phyloP scores from a whole-genome alignment of 1,284 basidiomycete species.

The Pterulicium gracile region DNA sequence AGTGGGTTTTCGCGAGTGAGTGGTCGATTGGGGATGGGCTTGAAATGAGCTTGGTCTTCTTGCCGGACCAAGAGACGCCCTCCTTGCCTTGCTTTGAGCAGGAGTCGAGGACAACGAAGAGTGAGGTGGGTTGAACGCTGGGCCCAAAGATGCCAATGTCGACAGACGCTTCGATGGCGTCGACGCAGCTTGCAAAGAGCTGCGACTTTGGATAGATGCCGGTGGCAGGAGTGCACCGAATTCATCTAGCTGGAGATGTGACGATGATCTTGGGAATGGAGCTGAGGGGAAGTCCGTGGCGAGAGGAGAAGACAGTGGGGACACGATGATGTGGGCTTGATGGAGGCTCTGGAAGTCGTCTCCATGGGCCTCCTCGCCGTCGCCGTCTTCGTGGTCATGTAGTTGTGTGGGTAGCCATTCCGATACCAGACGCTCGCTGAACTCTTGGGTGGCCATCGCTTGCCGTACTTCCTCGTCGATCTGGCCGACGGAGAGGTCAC shows the following conservation, averaged over 20 bases:
- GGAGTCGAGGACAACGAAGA: too few species aligned
- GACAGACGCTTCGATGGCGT: neutral
- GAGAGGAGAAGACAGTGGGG: neutral
- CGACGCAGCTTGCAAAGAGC: neutral
- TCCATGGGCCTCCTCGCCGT: neutral
- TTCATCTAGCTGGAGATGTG: neutral
- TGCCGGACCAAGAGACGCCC: neutral
- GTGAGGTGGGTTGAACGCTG: neutral
- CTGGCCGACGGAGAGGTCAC: neutral
- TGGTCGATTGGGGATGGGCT: neutral
- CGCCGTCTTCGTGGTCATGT: neutral
- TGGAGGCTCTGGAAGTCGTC: neutral
- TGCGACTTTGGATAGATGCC: neutral
- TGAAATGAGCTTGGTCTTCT: neutral
- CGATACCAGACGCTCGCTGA: neutral
- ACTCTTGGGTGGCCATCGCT: neutral
- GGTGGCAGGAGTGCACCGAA: neutral
- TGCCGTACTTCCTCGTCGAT: neutral
- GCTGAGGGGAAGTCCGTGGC: neutral
- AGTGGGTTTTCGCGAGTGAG: neutral
- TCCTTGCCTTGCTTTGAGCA: too few species aligned
- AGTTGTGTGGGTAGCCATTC: neutral
- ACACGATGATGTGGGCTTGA: neutral
- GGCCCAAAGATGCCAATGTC: neutral
- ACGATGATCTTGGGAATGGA: neutral